Conservation (phyloP, 164 flowering plant genomes). For the Akebia trifoliata region DNA sequence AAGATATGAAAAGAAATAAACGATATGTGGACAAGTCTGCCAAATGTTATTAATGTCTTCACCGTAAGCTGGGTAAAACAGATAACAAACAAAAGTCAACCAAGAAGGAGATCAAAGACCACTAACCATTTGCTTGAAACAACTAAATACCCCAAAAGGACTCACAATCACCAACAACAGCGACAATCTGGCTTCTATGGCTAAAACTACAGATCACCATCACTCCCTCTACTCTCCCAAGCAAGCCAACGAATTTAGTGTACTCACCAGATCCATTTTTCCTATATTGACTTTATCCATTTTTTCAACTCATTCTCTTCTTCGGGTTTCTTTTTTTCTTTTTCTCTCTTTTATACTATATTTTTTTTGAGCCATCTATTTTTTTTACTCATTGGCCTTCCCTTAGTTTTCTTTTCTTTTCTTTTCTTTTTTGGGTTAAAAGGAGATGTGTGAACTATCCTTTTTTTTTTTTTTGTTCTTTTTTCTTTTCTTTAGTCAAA, state of each 20-base stretch:
- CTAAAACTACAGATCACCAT: constrained; percentile 7
- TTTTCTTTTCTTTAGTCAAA: constrained; percentile 1
- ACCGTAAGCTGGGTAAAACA: neutral
- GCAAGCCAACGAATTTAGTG: constrained; percentile 6
- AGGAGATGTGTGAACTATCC: too few species aligned
- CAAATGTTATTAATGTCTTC: neutral
- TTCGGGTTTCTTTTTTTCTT: neutral
- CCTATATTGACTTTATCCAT: constrained; percentile 2
- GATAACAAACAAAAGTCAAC: constrained; percentile 7
- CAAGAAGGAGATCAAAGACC: constrained; percentile 25
- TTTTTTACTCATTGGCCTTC: neutral
- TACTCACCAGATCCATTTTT: constrained; percentile 7
- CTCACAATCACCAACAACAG: constrained; percentile 16
- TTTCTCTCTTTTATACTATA: too few species aligned
- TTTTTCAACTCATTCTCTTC: neutral
- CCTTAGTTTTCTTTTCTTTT: neutral
- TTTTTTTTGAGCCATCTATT: too few species aligned
- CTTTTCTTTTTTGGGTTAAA: neutral
- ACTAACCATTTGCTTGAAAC: constrained; percentile 24
- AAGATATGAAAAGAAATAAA: too few species aligned
- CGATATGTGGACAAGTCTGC: neutral
- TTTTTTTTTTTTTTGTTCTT: constrained; percentile 2
- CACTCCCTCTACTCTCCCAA: constrained; percentile 12
- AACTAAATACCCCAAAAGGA: constrained; percentile 7
- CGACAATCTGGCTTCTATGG: constrained; percentile 11